Evolutionary conservation across 495 filamentous ascomycete genomes (phyloP).

Genomic region (Pseudomonodictys pantanalensis): DNA sequence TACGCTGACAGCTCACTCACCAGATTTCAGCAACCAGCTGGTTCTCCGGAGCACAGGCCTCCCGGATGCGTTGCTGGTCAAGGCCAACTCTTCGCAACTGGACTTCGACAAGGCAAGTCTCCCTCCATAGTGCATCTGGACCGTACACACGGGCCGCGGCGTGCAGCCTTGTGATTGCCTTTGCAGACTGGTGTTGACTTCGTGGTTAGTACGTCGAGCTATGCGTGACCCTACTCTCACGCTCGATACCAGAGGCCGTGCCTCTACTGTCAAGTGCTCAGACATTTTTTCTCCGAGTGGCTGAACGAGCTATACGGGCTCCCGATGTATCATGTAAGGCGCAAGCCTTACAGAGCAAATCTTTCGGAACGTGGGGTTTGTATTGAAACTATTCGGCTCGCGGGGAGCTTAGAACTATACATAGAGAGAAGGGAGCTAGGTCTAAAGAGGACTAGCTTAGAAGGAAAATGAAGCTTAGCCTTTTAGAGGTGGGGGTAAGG

Average conservation of each 20-base stretch:
- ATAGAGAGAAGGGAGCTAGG: too few species aligned
- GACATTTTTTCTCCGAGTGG: constrained; percentile 33
- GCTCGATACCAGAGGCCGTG: constrained; percentile 31
- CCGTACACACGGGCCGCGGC: background rate
- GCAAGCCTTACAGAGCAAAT: too few species aligned
- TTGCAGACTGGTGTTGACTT: constrained; percentile 5
- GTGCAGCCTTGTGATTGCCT: background rate
- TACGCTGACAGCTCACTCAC: constrained; percentile 26
- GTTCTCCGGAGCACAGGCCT: constrained; percentile 31
- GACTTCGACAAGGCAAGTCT: constrained; percentile 28
- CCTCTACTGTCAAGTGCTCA: constrained; percentile 34
- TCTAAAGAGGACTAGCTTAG: too few species aligned
- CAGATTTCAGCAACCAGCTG: constrained; percentile 30
- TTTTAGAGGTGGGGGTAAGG: too few species aligned
- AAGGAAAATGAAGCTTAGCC: too few species aligned
- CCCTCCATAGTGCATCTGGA: background rate
- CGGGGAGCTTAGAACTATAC: too few species aligned
- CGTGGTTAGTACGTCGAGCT: constrained; percentile 16
- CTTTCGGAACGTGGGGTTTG: too few species aligned
- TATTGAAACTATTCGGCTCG: too few species aligned
- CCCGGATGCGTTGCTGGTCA: constrained; percentile 31
- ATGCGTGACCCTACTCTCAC: constrained; percentile 30
- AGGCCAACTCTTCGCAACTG: constrained; percentile 22
- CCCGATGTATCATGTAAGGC: too few species aligned
- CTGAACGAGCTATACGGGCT: constrained; percentile 26